A percentile compares a stretch with the other conserved stretches of the same genome.
Conservation (phyloP, 257 asterid genomes). For the Nicotiana undulata region DNA sequence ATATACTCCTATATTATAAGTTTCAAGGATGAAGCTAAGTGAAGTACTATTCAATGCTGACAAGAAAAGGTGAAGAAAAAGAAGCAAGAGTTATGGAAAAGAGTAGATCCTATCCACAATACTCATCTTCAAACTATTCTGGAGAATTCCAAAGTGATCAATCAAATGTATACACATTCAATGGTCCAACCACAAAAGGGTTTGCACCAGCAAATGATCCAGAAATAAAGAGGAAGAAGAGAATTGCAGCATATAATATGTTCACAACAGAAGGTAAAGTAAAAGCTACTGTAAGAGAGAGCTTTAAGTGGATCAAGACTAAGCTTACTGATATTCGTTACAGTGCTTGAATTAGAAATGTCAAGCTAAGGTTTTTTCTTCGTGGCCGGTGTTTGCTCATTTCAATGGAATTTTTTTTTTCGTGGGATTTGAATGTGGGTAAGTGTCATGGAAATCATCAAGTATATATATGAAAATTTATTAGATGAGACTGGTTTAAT, state of each 20-base stretch:
- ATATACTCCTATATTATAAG: not conserved
- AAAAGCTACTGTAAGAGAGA: conserved; percentile 53
- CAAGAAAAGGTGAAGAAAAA: not conserved
- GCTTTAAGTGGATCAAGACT: conserved; percentile 78
- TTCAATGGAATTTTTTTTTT: not conserved
- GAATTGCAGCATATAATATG: conserved; percentile 63
- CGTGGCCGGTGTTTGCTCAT: not conserved
- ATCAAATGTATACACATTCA: conserved; percentile 36
- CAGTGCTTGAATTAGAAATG: conserved; percentile 12
- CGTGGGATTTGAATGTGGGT: not conserved
- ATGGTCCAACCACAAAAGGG: conserved; percentile 40
- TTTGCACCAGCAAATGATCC: conserved; percentile 41
- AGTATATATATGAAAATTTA: not conserved
- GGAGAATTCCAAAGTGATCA: conserved; percentile 21
- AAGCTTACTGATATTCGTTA: conserved; percentile 46
- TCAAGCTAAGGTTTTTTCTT: not conserved
- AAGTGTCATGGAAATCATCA: not conserved
- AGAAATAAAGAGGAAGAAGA: conserved; percentile 69
- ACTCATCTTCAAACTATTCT: conserved; percentile 23
- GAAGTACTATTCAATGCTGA: no score
- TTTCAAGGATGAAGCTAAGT: not conserved
- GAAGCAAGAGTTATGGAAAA: conserved; percentile 42
- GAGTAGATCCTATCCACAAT: conserved; percentile 54
- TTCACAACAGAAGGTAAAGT: conserved; percentile 58
- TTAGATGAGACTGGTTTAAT: not conserved